Evolutionary conservation across 345 rosid genomes (phyloP), one percentile per base, ranked within the genome.

Genomic region (Nephelium lappaceum): DNA sequence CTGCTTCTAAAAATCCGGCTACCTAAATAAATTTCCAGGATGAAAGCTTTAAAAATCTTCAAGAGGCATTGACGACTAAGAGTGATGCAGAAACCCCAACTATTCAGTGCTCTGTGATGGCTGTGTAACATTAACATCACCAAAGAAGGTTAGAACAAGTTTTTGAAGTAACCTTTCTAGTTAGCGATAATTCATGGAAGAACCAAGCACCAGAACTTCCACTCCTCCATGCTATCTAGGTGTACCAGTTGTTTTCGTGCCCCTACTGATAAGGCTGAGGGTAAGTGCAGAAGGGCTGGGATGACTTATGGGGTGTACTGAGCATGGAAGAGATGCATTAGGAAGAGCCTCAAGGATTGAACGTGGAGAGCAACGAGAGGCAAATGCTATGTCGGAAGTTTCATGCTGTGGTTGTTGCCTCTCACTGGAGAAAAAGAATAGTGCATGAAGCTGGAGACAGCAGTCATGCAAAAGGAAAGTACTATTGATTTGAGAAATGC

Each of bases 371-470:
- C 74, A 83, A 63, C 75, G 84, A 27, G 87, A 55, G 60, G 80
- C 63, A 60, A 51, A 78, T 21, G 64, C 81, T 74, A 95, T 61
- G 77, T 91, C 79, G 73, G 89, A 78, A 84, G 81, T 83, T 76
- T 87, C 83, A 77, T 68, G 75, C 39, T 77, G 85, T 67, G 71
- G 79, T 80, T 80, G 79, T 83, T 84, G 80, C 69, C 84, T 80
- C 88, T 90, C 88, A 80, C 91, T 84, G 93, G 85, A 80, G 87
- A 88, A 82, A 87, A 87, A 81, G 88, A 87, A 84, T 82, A 80
- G 81, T 73, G 84, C 81, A 73, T 81, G 80, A 85, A 81, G 87
- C 89, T 86, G 83, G 80, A 82, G 64, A 77, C 71, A 43, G 78
- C 71, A 79, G 77, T 80, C 78, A 81, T 45, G 82, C 80, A 80